A percentile compares a stretch with the other conserved stretches of the same genome.
These are phyloP conservation scores for Sistotremastrum suecicum DNA, from an alignment of 768 basidiomycete genomes.

Conservation along the genomic window DNA sequence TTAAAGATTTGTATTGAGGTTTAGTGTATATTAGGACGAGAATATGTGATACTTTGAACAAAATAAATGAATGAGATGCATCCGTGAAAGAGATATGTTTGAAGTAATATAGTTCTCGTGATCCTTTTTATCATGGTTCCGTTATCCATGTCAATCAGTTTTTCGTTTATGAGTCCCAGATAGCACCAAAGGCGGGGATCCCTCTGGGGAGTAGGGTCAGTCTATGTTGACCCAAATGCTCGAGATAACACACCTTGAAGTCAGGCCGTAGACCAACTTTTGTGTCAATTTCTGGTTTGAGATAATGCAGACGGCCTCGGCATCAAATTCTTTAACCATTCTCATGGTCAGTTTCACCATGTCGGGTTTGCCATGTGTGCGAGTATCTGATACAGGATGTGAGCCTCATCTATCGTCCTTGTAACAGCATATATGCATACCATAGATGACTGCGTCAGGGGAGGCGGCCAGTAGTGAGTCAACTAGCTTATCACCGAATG, in stretches of 20 bases:
- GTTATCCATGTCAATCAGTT: too few relatives aligned
- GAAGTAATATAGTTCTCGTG: too few relatives aligned
- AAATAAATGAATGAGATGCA: too few relatives aligned
- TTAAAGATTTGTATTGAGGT: too few relatives aligned
- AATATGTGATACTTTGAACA: too few relatives aligned
- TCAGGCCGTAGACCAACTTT: conserved; percentile 47
- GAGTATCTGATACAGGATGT: conserved; percentile 19
- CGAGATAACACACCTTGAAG: not conserved
- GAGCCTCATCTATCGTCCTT: not conserved
- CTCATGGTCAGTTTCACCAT: conserved; percentile 27
- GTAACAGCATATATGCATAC: conserved; percentile 17
- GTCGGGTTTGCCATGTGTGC: conserved; percentile 28
- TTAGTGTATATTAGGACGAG: too few relatives aligned
- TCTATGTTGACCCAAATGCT: not conserved
- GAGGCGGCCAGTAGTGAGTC: conserved; percentile 37
- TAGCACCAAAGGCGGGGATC: conserved; percentile 48
- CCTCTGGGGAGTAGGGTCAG: conserved; percentile 27
- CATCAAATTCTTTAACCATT: conserved; percentile 23
- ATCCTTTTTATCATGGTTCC: too few relatives aligned
- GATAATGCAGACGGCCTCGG: conserved; percentile 42
- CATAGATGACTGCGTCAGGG: conserved; percentile 44
- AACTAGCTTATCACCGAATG: conserved; percentile 47
- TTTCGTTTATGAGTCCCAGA: conserved; percentile 36
- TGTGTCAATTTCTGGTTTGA: conserved; percentile 43
- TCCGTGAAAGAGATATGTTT: too few relatives aligned